Evolutionary conservation across 1,284 basidiomycete genomes (phyloP).

Genomic region (Peniophora sp.): DNA sequence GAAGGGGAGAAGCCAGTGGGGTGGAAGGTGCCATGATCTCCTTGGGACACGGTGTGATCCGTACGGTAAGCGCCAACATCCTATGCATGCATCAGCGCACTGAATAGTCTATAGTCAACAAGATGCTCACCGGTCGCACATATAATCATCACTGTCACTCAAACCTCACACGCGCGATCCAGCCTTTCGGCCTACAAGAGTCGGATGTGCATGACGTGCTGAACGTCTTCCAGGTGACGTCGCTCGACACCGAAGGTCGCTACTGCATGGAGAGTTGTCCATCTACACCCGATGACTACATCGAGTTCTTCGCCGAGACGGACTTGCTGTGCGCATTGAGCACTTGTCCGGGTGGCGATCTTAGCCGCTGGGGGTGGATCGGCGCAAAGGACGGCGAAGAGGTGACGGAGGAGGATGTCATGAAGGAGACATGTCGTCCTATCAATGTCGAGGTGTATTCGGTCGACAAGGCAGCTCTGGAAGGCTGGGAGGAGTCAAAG

Average conservation of each 20-base stretch:
- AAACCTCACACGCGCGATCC: slow-evolving; percentile 13
- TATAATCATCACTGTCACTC: slow-evolving; percentile 15
- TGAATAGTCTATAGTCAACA: background rate
- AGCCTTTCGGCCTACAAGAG: slow-evolving; percentile 13
- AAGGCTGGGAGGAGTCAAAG: slow-evolving; percentile 4
- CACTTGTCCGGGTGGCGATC: slow-evolving; percentile 8
- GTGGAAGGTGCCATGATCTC: slow-evolving; percentile 12
- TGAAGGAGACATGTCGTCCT: slow-evolving; percentile 4
- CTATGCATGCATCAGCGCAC: background rate
- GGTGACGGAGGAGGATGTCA: slow-evolving; percentile 4
- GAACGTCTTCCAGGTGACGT: slow-evolving; percentile 16
- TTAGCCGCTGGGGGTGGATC: slow-evolving; percentile 7
- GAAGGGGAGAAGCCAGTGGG: slow-evolving; percentile 7
- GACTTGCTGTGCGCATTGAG: slow-evolving; percentile 6
- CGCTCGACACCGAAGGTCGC: slow-evolving; percentile 11
- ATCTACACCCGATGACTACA: background rate
- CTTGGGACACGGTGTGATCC: slow-evolving; percentile 15
- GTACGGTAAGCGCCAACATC: slow-evolving; percentile 1
- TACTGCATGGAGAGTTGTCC: slow-evolving; percentile 3
- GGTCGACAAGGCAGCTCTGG: slow-evolving; percentile 1
- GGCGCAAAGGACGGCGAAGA: background rate
- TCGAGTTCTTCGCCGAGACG: slow-evolving; percentile 9
- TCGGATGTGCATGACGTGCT: slow-evolving; percentile 15
- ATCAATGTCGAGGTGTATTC: slow-evolving; percentile 7
- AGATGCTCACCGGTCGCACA: slow-evolving; percentile 1